Evolutionary conservation across 768 basidiomycete genomes (phyloP).

Genomic region (Boletus rex-veris): DNA sequence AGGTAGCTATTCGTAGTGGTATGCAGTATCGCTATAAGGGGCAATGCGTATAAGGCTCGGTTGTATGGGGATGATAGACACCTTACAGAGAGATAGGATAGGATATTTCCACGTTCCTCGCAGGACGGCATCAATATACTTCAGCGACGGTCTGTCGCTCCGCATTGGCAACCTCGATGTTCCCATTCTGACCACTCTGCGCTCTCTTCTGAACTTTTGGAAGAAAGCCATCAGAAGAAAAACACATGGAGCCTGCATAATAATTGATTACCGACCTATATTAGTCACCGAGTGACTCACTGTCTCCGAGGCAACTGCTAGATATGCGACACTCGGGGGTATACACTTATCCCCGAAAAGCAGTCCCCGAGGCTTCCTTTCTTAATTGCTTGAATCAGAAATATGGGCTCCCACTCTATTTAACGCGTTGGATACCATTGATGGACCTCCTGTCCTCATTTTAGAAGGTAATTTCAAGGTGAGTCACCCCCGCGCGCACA

Average conservation of each 20-base stretch:
- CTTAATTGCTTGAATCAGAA: too few relatives aligned
- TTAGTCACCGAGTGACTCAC: too few relatives aligned
- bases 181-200: slow-evolving; percentile 20
- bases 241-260: too few relatives aligned
- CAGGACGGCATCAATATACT: slow-evolving; percentile 24
- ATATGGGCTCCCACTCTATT: too few relatives aligned
- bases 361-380: too few relatives aligned
- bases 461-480: background rate
- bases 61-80: background rate
- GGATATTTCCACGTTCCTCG: slow-evolving; percentile 11
- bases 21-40: slow-evolving; percentile 14
- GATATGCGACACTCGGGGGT: too few relatives aligned
- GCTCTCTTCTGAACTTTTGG: slow-evolving; percentile 25
- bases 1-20: slow-evolving; percentile 18
- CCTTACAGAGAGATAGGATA: slow-evolving; percentile 23
- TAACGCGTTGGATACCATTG: background rate
- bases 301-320: too few relatives aligned
- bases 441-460: slow-evolving; percentile 10
- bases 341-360: too few relatives aligned
- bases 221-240: too few relatives aligned
- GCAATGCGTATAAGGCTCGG: background rate
- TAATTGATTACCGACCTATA: too few relatives aligned
- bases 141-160: slow-evolving; percentile 18
- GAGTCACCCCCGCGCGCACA: background rate
- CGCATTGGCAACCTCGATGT: slow-evolving; percentile 26